Conservation (phyloP, 2,329 filamentous ascomycete genomes). For the Sclerotinia nivalis region DNA sequence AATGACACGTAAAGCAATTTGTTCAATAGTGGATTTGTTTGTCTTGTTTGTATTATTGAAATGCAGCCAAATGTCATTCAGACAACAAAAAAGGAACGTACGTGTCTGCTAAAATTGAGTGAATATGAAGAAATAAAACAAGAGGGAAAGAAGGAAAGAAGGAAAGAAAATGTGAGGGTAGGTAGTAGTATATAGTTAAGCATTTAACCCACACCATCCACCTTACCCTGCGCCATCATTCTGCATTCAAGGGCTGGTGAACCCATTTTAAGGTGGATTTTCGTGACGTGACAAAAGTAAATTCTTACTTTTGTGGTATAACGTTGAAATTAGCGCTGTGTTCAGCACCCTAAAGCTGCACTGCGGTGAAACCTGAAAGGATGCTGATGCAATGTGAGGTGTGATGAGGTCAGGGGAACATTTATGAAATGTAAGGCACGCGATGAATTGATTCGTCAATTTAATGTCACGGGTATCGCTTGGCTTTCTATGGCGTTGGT, state of each 20-base stretch:
- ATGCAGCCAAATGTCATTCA: neutral
- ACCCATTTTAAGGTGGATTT: neutral
- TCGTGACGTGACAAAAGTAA: neutral
- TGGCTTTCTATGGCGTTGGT: slow-evolving; percentile 2
- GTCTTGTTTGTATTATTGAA: neutral
- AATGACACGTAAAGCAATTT: too few relatives aligned
- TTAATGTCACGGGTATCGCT: neutral
- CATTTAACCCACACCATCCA: neutral
- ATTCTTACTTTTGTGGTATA: neutral
- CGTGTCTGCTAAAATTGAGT: neutral
- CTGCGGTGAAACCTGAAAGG: neutral
- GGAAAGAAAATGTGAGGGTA: neutral
- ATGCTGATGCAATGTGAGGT: slow-evolving; percentile 1
- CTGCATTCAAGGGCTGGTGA: neutral
- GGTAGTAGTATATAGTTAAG: neutral
- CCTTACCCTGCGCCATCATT: neutral
- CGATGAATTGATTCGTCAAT: slow-evolving; percentile 16
- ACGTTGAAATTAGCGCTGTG: neutral
- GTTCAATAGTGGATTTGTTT: neutral
- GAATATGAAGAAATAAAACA: neutral
- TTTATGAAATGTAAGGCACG: slow-evolving; percentile 11
- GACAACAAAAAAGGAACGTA: neutral
- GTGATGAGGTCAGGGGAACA: slow-evolving; percentile 17
- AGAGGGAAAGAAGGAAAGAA: too few relatives aligned
- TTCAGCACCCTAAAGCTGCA: neutral